Conservation (phyloP, 345 rosid species). For the Gossypium ekmanianum region DNA sequence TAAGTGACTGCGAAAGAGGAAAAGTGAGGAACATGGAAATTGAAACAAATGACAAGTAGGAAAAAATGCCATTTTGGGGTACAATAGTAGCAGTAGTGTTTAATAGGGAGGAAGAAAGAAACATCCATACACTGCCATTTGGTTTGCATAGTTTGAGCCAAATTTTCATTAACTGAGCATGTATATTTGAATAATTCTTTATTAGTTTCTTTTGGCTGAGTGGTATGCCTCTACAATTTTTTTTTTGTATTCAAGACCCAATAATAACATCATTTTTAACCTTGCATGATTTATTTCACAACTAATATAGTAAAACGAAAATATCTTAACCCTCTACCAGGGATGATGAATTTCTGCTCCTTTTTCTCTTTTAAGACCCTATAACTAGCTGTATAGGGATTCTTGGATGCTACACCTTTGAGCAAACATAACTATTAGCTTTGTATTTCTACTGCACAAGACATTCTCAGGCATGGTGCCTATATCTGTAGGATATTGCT, state of each 20-base stretch:
- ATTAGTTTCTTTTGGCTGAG: background rate
- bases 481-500: background rate
- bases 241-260: slow-evolving; percentile 2
- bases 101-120: background rate
- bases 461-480: background rate
- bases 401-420: background rate
- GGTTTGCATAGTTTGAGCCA: background rate
- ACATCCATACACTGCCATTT: background rate
- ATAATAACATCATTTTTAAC: background rate
- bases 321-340: background rate
- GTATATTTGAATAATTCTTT: background rate
- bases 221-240: background rate
- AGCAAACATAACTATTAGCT: slow-evolving; percentile 9
- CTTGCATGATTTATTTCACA: background rate
- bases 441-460: background rate
- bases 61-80: background rate
- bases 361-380: background rate
- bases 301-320: background rate
- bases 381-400: slow-evolving; percentile 5
- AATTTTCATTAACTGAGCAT: background rate
- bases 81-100: background rate
- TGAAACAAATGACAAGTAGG: background rate
- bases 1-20: background rate
- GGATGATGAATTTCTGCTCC: background rate
- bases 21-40: background rate